Percentiles rank a stretch among this genome's conserved stretches.
phyloP scores from a whole-genome alignment of 345 rosid genomes.

The Populus deltoides region DNA sequence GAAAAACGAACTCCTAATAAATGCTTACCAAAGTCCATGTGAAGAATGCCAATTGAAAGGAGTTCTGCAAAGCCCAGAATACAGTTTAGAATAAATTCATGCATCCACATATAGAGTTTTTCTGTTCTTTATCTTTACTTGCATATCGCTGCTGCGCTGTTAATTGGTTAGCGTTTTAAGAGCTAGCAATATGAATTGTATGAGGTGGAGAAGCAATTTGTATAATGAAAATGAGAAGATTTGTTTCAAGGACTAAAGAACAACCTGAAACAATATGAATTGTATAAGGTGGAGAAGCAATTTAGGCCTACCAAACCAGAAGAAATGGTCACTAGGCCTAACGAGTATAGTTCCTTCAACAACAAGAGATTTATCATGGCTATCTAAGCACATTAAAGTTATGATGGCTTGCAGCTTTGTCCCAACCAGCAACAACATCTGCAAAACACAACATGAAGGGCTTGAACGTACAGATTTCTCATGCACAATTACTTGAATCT shows the following conservation, averaged over 20 bases:
- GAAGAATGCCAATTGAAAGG: constrained; percentile 84
- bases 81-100: background rate
- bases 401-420: constrained; percentile 56
- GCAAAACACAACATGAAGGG: background rate
- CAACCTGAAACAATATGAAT: constrained; percentile 59
- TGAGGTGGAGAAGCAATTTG: no score
- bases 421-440: constrained; percentile 58
- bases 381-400: constrained; percentile 55
- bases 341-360: constrained; percentile 59
- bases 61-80: constrained; percentile 50
- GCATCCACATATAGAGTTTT: background rate
- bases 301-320: constrained; percentile 59
- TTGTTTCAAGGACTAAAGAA: background rate
- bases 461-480: background rate
- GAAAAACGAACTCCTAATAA: background rate
- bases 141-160: background rate
- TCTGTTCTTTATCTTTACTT: background rate
- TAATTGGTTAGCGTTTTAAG: no score
- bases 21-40: constrained; percentile 72
- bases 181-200: no score
- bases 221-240: background rate
- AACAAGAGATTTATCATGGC: constrained; percentile 43
- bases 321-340: constrained; percentile 54
- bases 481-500: background rate
- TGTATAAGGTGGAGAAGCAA: constrained; percentile 53